phyloP scores from a whole-genome alignment of 306 rosid species.

The Lathyrus tuberosus region DNA sequence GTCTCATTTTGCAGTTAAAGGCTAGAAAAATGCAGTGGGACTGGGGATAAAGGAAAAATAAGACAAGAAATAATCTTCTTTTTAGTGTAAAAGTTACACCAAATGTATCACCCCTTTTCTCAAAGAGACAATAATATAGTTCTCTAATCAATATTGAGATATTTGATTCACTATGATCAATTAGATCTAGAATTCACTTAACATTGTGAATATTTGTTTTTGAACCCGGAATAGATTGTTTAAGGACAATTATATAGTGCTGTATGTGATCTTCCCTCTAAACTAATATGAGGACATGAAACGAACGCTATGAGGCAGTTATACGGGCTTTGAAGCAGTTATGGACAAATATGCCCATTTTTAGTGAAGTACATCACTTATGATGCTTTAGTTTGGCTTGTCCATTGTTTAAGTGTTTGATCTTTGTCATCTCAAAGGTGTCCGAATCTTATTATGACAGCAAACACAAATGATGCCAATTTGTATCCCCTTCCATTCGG shows the following conservation, averaged over 20 bases:
- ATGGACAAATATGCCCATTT: not conserved
- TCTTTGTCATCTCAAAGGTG: constrained; percentile 10
- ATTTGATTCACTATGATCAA: constrained; percentile 14
- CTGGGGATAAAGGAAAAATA: not conserved
- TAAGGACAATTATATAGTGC: not conserved
- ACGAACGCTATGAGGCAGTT: not conserved
- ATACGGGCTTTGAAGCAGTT: not conserved
- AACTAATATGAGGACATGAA: not conserved
- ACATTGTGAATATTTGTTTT: constrained; percentile 19
- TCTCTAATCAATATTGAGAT: constrained; percentile 4
- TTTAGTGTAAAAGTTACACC: constrained; percentile 21
- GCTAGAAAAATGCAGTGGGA: constrained; percentile 12
- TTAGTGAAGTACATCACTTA: not conserved
- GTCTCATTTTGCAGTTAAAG: constrained; percentile 24
- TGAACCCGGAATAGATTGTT: constrained; percentile 5
- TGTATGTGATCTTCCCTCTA: not conserved
- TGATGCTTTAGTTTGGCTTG: not conserved
- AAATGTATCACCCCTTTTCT: constrained; percentile 1
- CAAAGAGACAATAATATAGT: constrained; percentile 3
- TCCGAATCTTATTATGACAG: constrained; percentile 11
- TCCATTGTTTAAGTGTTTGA: not conserved
- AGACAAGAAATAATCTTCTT: not conserved
- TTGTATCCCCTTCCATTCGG: not conserved
- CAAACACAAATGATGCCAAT: not conserved
- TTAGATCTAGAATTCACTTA: constrained; percentile 22